phyloP scores from a whole-genome alignment of 331 rosid genomes.

The Quercus tomentella region DNA sequence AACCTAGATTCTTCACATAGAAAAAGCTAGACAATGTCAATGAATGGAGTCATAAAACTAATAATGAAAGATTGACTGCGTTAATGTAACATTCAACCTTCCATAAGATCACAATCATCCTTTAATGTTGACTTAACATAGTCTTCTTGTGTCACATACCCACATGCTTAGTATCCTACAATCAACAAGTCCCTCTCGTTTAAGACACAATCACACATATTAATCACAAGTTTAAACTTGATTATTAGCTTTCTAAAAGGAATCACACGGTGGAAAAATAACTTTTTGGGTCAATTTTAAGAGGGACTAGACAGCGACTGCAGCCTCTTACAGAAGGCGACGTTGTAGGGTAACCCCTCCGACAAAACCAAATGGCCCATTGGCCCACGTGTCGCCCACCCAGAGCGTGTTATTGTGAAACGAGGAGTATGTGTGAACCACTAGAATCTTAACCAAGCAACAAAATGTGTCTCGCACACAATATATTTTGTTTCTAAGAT shows the following conservation, averaged over 20 bases:
- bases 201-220: too few relatives aligned
- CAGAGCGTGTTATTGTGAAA: conserved; percentile 32
- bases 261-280: background rate
- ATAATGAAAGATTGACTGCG: too few relatives aligned
- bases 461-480: background rate
- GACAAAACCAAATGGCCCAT: conserved; percentile 37
- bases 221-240: background rate
- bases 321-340: conserved; percentile 17
- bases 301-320: conserved; percentile 3
- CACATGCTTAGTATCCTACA: too few relatives aligned
- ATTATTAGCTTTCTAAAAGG: background rate
- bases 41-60: too few relatives aligned
- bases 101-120: too few relatives aligned
- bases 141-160: too few relatives aligned
- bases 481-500: background rate
- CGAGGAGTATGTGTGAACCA: conserved; percentile 28
- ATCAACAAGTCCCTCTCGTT: too few relatives aligned
- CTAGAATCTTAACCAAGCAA: conserved; percentile 25
- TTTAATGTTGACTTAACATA: too few relatives aligned
- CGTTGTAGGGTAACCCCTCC: conserved; percentile 32
- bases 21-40: too few relatives aligned
- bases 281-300: background rate
- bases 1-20: too few relatives aligned
- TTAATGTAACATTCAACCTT: too few relatives aligned
- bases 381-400: conserved; percentile 59